A percentile compares a stretch with the other conserved stretches of the same genome.
Evolutionary conservation across 2,329 filamentous ascomycete species (phyloP).

Genomic region (Cladophialophora chaetospira): DNA sequence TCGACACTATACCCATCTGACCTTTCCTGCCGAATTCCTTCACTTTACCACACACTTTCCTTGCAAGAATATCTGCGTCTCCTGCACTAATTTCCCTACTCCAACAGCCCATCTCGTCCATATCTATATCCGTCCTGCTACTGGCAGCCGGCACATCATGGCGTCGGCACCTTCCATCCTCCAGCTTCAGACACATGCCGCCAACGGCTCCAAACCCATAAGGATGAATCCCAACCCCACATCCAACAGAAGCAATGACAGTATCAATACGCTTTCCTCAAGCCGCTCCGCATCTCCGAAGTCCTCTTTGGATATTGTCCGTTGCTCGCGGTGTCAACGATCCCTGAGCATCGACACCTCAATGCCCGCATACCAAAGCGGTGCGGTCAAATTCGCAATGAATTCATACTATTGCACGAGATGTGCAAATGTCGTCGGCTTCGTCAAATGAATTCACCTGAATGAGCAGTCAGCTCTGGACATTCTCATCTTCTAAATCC

Average conservation of each 20-base stretch:
- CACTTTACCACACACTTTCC: too few relatives aligned
- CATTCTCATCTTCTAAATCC: background rate
- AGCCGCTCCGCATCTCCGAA: slow-evolving; percentile 27
- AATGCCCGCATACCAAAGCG: slow-evolving; percentile 36
- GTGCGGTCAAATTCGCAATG: slow-evolving; percentile 50
- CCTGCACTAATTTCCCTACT: too few relatives aligned
- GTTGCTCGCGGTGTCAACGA: slow-evolving; percentile 52
- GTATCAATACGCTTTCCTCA: slow-evolving; percentile 29
- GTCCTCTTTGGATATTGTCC: slow-evolving; percentile 44
- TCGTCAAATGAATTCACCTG: slow-evolving; percentile 30
- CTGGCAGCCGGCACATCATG: slow-evolving; percentile 13
- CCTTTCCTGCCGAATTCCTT: too few relatives aligned
- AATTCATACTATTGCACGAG: slow-evolving; percentile 51
- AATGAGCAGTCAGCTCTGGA: background rate
- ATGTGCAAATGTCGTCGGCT: slow-evolving; percentile 33
- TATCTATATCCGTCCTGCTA: background rate
- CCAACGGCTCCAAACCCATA: slow-evolving; percentile 20
- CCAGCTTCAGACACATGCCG: slow-evolving; percentile 28
- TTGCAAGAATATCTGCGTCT: too few relatives aligned
- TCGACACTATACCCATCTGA: too few relatives aligned
- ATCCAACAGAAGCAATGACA: slow-evolving; percentile 29
- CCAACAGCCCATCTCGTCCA: background rate
- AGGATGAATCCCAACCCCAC: slow-evolving; percentile 1
- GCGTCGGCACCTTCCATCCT: slow-evolving; percentile 29
- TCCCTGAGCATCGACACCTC: slow-evolving; percentile 45